Evolutionary conservation across 257 asterid genomes (phyloP).

Genomic region (Ajuga chamaepitys): DNA sequence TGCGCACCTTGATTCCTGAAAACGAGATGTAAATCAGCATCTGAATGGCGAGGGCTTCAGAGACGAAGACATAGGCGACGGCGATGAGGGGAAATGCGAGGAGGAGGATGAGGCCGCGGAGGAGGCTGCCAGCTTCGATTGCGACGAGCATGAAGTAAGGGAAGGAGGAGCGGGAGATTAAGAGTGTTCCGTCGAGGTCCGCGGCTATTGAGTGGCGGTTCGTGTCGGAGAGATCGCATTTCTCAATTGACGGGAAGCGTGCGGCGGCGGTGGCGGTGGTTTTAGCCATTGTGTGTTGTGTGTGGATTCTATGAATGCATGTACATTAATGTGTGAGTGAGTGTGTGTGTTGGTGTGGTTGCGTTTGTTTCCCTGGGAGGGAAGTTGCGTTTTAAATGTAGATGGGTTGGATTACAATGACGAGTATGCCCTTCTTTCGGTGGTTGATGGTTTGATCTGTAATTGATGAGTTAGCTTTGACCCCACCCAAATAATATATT

Average conservation of each 20-base stretch:
- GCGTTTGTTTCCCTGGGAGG: slow-evolving; percentile 28
- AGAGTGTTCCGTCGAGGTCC: slow-evolving; percentile 92
- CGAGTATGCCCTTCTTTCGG: slow-evolving; percentile 20
- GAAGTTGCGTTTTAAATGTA: slow-evolving; percentile 54
- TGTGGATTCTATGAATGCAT: slow-evolving; percentile 14
- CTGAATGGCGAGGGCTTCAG: slow-evolving; percentile 79
- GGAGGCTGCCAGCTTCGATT: slow-evolving; percentile 88
- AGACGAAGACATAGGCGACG: slow-evolving; percentile 65
- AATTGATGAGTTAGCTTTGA: slow-evolving; percentile 7
- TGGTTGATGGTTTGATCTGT: neutral
- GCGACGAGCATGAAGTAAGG: slow-evolving; percentile 97
- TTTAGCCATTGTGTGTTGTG: slow-evolving; percentile 23
- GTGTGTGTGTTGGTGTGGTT: slow-evolving; percentile 3
- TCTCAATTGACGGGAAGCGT: slow-evolving; percentile 66
- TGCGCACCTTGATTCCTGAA: slow-evolving; percentile 71
- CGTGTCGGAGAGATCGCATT: slow-evolving; percentile 46
- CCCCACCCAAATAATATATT: too few relatives aligned
- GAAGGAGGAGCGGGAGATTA: slow-evolving; percentile 83
- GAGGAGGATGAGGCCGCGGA: slow-evolving; percentile 82
- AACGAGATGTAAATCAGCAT: slow-evolving; percentile 78
- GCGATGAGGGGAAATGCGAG: slow-evolving; percentile 76
- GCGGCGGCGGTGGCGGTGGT: slow-evolving; percentile 21
- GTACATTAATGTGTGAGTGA: slow-evolving; percentile 9
- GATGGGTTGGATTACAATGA: slow-evolving; percentile 12
- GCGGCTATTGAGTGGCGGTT: slow-evolving; percentile 68